Percentiles rank a stretch among this genome's conserved stretches.
Evolutionary conservation across 2,329 filamentous ascomycete genomes (phyloP).

Genomic region (Neonectria neomacrospora): DNA sequence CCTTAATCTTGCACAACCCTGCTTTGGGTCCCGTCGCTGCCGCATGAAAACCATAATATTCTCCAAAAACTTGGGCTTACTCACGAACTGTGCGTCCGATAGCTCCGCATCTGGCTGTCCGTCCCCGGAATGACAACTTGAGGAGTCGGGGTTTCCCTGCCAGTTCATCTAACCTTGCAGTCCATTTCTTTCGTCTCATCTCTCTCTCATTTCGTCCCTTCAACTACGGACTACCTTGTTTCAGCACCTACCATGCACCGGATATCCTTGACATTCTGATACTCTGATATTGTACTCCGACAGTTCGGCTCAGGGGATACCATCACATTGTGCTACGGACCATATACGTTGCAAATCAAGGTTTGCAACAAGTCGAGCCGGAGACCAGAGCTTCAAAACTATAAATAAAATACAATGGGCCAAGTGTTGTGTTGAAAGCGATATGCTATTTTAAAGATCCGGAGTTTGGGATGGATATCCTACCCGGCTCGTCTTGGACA

Average conservation of each 20-base stretch:
- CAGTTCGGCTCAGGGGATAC: background rate
- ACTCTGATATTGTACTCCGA: too few species aligned
- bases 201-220: constrained; percentile 17
- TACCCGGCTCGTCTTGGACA: background rate
- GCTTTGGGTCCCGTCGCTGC: constrained; percentile 2
- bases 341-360: constrained; percentile 10
- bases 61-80: constrained; percentile 3
- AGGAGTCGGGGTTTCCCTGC: constrained; percentile 17
- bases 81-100: constrained; percentile 5
- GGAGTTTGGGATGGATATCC: background rate
- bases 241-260: background rate
- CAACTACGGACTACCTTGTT: constrained; percentile 11
- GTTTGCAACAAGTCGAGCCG: constrained; percentile 12
- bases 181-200: constrained; percentile 18
- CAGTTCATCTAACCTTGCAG: constrained; percentile 7
- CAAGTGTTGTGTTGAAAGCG: constrained; percentile 4
- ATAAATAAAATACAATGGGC: constrained; percentile 1
- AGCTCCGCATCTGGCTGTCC: constrained; percentile 14
- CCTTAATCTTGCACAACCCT: constrained; percentile 5
- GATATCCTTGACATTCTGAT: too few species aligned
- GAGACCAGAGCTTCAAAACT: constrained; percentile 4
- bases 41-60: background rate
- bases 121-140: background rate
- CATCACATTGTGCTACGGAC: background rate
- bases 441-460: background rate